Base-by-base conservation (phyloP, 257 asterid species). In the Leonotis leonurus region DNA sequence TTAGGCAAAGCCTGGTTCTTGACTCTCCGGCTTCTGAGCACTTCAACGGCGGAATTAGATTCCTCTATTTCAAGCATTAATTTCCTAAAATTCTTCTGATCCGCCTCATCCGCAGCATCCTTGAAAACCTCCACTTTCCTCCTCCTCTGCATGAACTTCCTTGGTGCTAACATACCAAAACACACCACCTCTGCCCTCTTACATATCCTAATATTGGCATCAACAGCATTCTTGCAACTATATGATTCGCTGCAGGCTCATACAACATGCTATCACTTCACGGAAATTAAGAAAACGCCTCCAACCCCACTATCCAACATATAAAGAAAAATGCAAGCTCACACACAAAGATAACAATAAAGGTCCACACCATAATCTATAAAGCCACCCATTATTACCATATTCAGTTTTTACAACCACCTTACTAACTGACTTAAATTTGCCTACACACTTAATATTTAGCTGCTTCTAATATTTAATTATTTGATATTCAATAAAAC, bases 101-200 rank as follows among this genome's bases (percentile, higher is more conserved):
- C 87, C 1, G 81, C 83, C 69, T 89, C 95, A 51, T 93, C 96
- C 18, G 65, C 85, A 10, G 83, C 85, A 65, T 86, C 87, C 74
- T 75, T 87, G 43, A 87, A 93, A 75, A 75, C 74, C 85, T 89
- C 96, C 13, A 80, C 78, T 73, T 89, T 93, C 85, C 64, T 89
- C 78, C 95, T 83, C 85, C 48, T 89, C 64, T 85, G 99, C 95
- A 87, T 75, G 79, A 93, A 93, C 77, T 93, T 93, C 65, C 99
- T 79, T 7, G 99, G 99, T 16, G 92, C 77, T 70, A 93, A 60
- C 95, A 93, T 93, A 32, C 97, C 89, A 49, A 80, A 75, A 70
- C 97, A 89, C 24, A 89, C 92, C 25, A 93, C 85, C 77, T 81
- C 69, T 20, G 70, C 78, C 78, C 89, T 85, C 75, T 55, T 80